Base-by-base conservation (phyloP, 1,139 yeast species). In the Geotrichum armillariae region DNA sequence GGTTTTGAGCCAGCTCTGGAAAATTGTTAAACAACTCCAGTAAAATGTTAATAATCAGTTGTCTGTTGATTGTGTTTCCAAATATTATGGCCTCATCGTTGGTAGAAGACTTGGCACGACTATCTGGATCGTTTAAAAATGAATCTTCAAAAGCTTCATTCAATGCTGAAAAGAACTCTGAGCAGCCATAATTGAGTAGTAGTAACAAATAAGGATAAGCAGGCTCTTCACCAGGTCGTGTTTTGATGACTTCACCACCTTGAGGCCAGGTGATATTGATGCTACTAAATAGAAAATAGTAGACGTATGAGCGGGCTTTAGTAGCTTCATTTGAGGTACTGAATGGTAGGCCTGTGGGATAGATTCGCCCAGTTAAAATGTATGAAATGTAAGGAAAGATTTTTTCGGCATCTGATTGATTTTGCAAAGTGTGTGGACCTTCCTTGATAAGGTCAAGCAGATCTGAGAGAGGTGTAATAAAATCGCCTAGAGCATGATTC, bases 101-200 rank as follows among this genome's bases (percentile, higher is more conserved):
- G 2, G 44, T 47, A 7, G 54, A 37, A 8, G 47, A 11, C 16
- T 43, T 59, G 3, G 54, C 53, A 12, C 54, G 54, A 18, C 50
- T 61, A n/a, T 59, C 58, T n/a, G 57, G 54, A 41, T 64, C 68
- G 46, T 88, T 87, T 49, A 88, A 64, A 41, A 75, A 72, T 0
- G 84, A 70, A 60, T 86, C 93, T 62, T 88, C 96, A 63, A 88
- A 84, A 27, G 84, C 86, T 62, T 86, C 94, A 62, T 87, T 85
- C 55, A 88, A 64, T 0, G 85, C 77, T 0, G 83, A 74, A 47
- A 87, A 74, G 71, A 83, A 77, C 37, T 78, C 78, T 27, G 79
- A 74, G 6, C 85, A 75, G 56, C 81, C 76, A 54, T 66, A 72
- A 37, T 69, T 70, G 7, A 86, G 64, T 14, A 86, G 69, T 9